Conservation (phyloP, 2,329 filamentous ascomycete species). For the Colletotrichum simmondsii region DNA sequence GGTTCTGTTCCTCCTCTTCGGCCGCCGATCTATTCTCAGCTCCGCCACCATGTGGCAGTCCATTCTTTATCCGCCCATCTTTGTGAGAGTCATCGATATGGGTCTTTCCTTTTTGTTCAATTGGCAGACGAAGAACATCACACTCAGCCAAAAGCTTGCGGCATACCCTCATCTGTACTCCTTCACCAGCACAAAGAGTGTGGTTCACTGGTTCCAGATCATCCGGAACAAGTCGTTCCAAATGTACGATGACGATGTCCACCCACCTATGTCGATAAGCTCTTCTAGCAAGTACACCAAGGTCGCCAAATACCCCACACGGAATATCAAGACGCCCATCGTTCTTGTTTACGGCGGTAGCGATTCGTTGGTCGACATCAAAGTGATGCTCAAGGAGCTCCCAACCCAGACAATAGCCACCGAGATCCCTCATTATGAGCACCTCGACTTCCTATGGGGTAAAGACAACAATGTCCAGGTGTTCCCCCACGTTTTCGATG, state of each 20-base stretch:
- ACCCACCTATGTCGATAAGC: conserved; percentile 77
- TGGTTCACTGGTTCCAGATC: conserved; percentile 99
- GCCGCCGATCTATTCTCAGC: conserved; percentile 88
- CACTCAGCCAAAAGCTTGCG: conserved; percentile 87
- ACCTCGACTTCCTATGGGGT: conserved; percentile 97
- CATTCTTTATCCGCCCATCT: conserved; percentile 93
- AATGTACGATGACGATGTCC: conserved; percentile 97
- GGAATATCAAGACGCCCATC: conserved; percentile 96
- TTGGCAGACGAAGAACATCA: conserved; percentile 89
- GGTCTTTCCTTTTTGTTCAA: conserved; percentile 86
- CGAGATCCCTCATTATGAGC: conserved; percentile 92
- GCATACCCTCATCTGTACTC: conserved; percentile 97
- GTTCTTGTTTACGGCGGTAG: conserved; percentile 93
- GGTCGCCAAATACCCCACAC: conserved; percentile 94
- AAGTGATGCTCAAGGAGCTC: conserved; percentile 89
- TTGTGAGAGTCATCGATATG: conserved; percentile 86
- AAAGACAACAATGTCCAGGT: conserved; percentile 85
- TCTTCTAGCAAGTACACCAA: conserved; percentile 89
- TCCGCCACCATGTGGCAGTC: conserved; percentile 98
- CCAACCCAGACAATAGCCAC: conserved; percentile 86
- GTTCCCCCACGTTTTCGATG: conserved; percentile 91
- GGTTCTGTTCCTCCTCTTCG: conserved; percentile 92
- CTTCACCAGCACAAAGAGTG: conserved; percentile 94
- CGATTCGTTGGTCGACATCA: conserved; percentile 94
- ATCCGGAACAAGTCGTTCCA: conserved; percentile 97